Evolutionary conservation across 2,329 filamentous ascomycete species (phyloP), one percentile per base, ranked within the genome.

Genomic region (Pseudovirgaria hyperparasitica): DNA sequence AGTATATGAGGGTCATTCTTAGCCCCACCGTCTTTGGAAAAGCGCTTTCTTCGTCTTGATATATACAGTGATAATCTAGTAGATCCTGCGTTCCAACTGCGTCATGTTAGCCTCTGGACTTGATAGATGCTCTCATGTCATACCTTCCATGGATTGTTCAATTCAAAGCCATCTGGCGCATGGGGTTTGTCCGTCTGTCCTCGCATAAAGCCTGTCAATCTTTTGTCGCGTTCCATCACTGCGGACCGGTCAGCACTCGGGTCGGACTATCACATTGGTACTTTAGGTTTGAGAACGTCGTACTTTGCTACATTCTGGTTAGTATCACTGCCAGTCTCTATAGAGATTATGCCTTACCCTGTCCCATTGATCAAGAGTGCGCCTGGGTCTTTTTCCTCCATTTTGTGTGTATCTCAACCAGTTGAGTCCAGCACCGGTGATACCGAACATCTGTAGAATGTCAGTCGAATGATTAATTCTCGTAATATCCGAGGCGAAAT

Each of bases 141-240:
- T 63, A 76, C 72, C 64, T 67, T 72, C 72, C 72, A 77, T 36
- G 68, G 67, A 54, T 74, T 75, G 65, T 67, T 76, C 44, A 76
- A 48, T 53, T 76, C 72, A 55, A 76, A 77, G 34, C 71, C 72
- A 30, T 59, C 52, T 16, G 72, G 72, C 16, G 72, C 72, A 32
- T 57, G 52, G 24, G 63, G 57, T 36, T 62, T 67, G 52, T 72
- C 69, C 30, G 69, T 69, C 48, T 77, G 72, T 33, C 70, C 72
- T 54, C 72, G 60, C 43, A 65, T 44, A 36, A 60, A 66, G 28
- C 72, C 72, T 21, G 72, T 77, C 41, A 77, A 58, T 36, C 72
- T 57, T 44, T 64, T 55, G 49, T 77, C 72, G 51, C 72, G 62
- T 42, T 76, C 68, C 70, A 76, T 73, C 72, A 77, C 72, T 77